These are phyloP conservation scores for Alternaria solani DNA, from an alignment of 2,329 filamentous ascomycete species.

Conservation along the genomic window DNA sequence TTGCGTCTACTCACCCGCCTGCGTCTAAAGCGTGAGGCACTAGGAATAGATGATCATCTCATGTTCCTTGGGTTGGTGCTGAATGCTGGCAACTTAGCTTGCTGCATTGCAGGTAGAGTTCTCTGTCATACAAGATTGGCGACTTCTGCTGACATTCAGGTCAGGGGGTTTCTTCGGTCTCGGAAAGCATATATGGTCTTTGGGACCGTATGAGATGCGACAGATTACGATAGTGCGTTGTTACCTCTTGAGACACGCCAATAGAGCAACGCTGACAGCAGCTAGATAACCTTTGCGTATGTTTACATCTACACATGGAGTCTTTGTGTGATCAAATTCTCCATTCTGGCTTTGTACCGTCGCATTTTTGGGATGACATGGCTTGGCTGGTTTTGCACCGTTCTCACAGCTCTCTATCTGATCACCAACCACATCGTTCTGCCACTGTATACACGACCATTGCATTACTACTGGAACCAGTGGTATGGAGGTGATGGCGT, in stretches of 20 bases:
- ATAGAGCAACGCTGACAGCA: not conserved
- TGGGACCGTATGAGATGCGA: conserved; percentile 33
- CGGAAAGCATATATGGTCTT: conserved; percentile 37
- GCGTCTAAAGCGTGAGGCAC: conserved; percentile 22
- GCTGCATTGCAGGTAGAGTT: conserved; percentile 31
- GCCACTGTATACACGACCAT: conserved; percentile 6
- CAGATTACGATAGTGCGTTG: conserved; percentile 33
- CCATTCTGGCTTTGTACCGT: conserved; percentile 36
- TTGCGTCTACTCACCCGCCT: conserved; percentile 30
- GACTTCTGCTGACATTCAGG: not conserved
- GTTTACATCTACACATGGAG: conserved; percentile 40
- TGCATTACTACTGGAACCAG: conserved; percentile 5
- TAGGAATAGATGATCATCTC: conserved; percentile 35
- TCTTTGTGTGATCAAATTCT: conserved; percentile 37
- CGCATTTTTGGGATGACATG: conserved; percentile 39
- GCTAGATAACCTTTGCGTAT: conserved; percentile 37
- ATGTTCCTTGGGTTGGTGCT: conserved; percentile 32
- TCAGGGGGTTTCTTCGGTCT: conserved; percentile 33
- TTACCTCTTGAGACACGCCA: not conserved
- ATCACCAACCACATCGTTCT: conserved; percentile 7
- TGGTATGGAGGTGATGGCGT: conserved; percentile 19
- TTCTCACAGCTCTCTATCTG: conserved; percentile 1
- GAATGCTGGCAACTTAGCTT: conserved; percentile 34
- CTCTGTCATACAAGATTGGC: not conserved
- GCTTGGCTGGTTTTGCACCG: conserved; percentile 12